Percentiles rank a stretch among this genome's conserved stretches.
Evolutionary conservation across 176 grass and related monocot genomes (phyloP).

Genomic region (Juncus effusus): DNA sequence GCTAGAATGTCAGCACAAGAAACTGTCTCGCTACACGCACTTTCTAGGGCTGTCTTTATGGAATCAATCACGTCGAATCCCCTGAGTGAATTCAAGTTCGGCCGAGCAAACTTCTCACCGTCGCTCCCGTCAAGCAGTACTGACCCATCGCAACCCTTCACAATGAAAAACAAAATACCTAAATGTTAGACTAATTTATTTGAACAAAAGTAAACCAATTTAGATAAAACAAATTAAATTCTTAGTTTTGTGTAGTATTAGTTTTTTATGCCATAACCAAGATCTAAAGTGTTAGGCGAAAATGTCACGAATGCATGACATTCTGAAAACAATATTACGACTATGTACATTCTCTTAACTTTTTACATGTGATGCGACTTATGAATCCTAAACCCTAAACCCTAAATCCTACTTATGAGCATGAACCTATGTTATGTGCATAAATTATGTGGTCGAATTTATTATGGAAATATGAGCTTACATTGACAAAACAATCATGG

Average conservation of each 20-base stretch:
- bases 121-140: constrained; percentile 60
- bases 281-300: too few relatives aligned
- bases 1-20: constrained; percentile 74
- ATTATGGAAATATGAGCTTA: constrained; percentile 9
- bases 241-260: too few relatives aligned
- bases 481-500: constrained; percentile 94
- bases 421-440: too few relatives aligned
- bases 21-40: constrained; percentile 41
- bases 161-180: background rate
- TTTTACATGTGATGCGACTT: too few relatives aligned
- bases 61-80: constrained; percentile 67
- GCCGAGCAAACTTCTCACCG: constrained; percentile 54
- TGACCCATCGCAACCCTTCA: constrained; percentile 76
- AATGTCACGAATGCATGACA: too few relatives aligned
- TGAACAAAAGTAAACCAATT: background rate
- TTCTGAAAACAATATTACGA: too few relatives aligned
- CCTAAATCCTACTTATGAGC: too few relatives aligned
- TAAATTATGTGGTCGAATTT: background rate
- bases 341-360: too few relatives aligned
- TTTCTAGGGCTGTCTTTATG: constrained; percentile 75
- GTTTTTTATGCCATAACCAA: too few relatives aligned
- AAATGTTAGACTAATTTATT: background rate
- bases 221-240: background rate
- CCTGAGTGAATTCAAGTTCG: constrained; percentile 59
- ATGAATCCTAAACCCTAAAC: too few relatives aligned